Conservation (phyloP, 805 yeast genomes). For the Candida schatavii region DNA sequence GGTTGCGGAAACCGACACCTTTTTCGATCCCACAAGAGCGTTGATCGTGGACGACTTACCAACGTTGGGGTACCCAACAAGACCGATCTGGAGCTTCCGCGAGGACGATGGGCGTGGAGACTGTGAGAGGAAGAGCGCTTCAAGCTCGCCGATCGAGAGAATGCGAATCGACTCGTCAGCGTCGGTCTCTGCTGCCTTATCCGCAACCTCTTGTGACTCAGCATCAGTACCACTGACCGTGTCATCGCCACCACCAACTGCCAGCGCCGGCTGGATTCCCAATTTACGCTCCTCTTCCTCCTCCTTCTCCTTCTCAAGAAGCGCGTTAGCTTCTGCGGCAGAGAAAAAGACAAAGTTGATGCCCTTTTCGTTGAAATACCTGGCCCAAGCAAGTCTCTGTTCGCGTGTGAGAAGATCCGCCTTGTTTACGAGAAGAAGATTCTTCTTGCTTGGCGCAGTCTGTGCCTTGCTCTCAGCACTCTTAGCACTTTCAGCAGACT, state of each 20-base stretch:
- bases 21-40: conserved; percentile 93
- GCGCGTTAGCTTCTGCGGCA: conserved; percentile 79
- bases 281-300: conserved; percentile 31
- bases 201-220: conserved; percentile 20
- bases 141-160: conserved; percentile 80
- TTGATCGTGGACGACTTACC: conserved; percentile 98
- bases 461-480: background rate
- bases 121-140: conserved; percentile 66
- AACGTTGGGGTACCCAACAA: conserved; percentile 94
- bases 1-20: conserved; percentile 96
- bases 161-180: conserved; percentile 52
- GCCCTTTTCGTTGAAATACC: conserved; percentile 63
- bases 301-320: conserved; percentile 60
- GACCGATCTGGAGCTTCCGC: conserved; percentile 76
- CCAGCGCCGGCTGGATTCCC: conserved; percentile 10
- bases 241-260: conserved; percentile 18
- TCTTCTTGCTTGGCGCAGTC: conserved; percentile 49
- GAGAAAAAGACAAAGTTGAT: conserved; percentile 90
- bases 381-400: conserved; percentile 87
- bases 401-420: conserved; percentile 79
- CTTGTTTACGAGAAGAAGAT: conserved; percentile 83
- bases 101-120: conserved; percentile 76
- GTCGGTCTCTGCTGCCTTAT: conserved; percentile 8
- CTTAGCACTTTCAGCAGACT: background rate
- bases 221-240: too few relatives aligned